Percentiles rank a stretch among this genome's conserved stretches.
Conservation (phyloP, 345 rosid species). For the Streptanthus diversifolius region DNA sequence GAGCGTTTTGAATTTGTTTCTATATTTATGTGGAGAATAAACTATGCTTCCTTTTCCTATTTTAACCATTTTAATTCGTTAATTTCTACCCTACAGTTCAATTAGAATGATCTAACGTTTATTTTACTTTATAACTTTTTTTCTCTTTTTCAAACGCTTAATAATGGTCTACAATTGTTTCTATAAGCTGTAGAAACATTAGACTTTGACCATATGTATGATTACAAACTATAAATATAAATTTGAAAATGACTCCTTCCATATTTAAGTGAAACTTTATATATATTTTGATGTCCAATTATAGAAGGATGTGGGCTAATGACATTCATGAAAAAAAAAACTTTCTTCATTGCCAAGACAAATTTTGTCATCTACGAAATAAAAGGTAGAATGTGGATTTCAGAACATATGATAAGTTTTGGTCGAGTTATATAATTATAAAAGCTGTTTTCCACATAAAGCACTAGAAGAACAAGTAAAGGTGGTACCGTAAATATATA, state of each 20-base stretch:
- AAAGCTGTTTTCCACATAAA: slow-evolving; percentile 21
- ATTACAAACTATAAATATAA: background rate
- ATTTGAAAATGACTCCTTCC: background rate
- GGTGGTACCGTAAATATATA: slow-evolving; percentile 20
- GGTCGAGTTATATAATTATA: slow-evolving; percentile 5
- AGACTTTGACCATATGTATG: slow-evolving; percentile 1
- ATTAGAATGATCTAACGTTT: slow-evolving; percentile 3
- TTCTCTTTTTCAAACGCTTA: background rate
- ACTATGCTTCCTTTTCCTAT: background rate
- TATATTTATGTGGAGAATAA: background rate
- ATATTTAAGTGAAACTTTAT: background rate
- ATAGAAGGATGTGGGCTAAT: slow-evolving; percentile 15
- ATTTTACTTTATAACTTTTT: background rate
- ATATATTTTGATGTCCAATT: background rate
- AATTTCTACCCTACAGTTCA: background rate
- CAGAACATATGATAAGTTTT: slow-evolving; percentile 17
- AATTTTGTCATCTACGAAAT: background rate
- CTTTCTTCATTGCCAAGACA: background rate
- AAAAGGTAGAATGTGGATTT: background rate
- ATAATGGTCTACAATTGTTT: slow-evolving; percentile 17
- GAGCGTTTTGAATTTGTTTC: background rate
- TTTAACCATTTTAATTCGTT: background rate
- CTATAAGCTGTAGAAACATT: background rate
- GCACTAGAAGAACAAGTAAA: background rate
- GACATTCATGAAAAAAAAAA: background rate